phyloP scores from a whole-genome alignment of 345 rosid species.

The Bruguiera parviflora region DNA sequence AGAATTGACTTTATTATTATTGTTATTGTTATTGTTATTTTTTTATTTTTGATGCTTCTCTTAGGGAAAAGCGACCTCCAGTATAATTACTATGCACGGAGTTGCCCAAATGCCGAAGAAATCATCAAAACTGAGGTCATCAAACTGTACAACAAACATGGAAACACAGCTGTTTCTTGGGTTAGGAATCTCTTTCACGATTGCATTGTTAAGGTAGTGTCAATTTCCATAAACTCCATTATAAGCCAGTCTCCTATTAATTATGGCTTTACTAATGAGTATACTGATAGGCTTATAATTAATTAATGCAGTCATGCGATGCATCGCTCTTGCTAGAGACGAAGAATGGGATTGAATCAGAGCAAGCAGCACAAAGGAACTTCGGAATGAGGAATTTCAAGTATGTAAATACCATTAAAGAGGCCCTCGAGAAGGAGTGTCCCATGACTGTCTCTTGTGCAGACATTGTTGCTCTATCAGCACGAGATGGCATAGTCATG shows the following conservation, averaged over 20 bases:
- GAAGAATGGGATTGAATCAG: constrained; percentile 47
- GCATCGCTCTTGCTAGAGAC: constrained; percentile 71
- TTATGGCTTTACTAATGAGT: background rate
- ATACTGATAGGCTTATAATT: background rate
- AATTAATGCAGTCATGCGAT: constrained; percentile 56
- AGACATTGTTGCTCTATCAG: constrained; percentile 74
- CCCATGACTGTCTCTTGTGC: constrained; percentile 82
- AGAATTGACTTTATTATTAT: background rate
- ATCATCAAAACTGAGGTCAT: constrained; percentile 63
- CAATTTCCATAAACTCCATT: background rate
- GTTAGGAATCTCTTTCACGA: constrained; percentile 91
- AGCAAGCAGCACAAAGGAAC: constrained; percentile 55
- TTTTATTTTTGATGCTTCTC: background rate
- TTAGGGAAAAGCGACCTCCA: constrained; percentile 60
- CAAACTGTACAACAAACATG: constrained; percentile 61
- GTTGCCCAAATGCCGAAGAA: constrained; percentile 81
- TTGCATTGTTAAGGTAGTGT: constrained; percentile 53
- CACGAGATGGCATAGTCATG: constrained; percentile 73
- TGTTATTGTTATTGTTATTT: background rate
- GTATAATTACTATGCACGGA: constrained; percentile 53
- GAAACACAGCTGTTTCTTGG: constrained; percentile 91
- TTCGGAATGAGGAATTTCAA: constrained; percentile 93
- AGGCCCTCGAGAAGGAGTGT: constrained; percentile 71
- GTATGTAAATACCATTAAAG: constrained; percentile 64
- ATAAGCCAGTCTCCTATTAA: background rate